phyloP scores from a whole-genome alignment of 768 basidiomycete species.

The Leccinum imitatum region DNA sequence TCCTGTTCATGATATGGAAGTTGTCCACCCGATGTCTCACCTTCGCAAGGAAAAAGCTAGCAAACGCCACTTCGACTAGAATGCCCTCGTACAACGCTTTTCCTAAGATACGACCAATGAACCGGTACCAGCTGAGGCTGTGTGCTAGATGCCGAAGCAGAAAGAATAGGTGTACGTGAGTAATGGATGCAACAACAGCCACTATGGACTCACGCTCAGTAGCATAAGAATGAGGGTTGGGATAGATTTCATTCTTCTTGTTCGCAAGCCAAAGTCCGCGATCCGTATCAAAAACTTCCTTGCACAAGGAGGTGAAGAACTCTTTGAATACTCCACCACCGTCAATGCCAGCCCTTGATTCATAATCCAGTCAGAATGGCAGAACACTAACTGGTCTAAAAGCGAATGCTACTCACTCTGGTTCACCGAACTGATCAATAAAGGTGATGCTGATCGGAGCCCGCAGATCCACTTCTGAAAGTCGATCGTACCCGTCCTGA shows the following conservation, averaged over 20 bases:
- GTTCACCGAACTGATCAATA: slow-evolving; percentile 83
- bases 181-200: neutral
- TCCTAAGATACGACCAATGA: slow-evolving; percentile 91
- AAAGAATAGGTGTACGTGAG: neutral
- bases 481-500: slow-evolving; percentile 87
- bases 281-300: slow-evolving; percentile 93
- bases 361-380: slow-evolving; percentile 2
- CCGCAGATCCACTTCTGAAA: slow-evolving; percentile 78
- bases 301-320: slow-evolving; percentile 89
- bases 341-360: slow-evolving; percentile 79
- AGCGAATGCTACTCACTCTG: slow-evolving; percentile 57
- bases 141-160: slow-evolving; percentile 48
- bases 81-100: slow-evolving; percentile 98
- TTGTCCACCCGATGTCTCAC: slow-evolving; percentile 34
- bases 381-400: neutral
- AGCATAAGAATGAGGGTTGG: slow-evolving; percentile 90
- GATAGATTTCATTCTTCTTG: slow-evolving; percentile 91
- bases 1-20: neutral
- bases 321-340: slow-evolving; percentile 99
- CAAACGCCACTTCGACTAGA: slow-evolving; percentile 91
- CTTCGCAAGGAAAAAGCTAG: slow-evolving; percentile 92
- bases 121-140: slow-evolving; percentile 88
- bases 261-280: slow-evolving; percentile 93
- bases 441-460: slow-evolving; percentile 87
- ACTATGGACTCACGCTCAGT: slow-evolving; percentile 64